Evolutionary conservation across 176 grass and related monocot species (phyloP), one percentile per base, ranked within the genome.

Genomic region (Typha latifolia): DNA sequence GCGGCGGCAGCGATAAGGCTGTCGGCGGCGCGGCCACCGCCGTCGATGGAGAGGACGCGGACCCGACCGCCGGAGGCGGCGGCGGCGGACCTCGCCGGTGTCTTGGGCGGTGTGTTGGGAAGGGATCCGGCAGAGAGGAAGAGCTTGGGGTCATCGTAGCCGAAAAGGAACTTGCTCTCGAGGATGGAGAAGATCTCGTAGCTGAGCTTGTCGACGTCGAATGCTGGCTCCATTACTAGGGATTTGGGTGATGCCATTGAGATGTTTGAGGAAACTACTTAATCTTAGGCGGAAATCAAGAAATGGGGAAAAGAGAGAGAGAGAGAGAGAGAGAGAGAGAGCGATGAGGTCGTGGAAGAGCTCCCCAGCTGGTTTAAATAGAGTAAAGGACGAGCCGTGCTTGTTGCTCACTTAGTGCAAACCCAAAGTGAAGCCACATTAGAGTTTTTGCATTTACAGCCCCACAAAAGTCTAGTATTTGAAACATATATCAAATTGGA

Each of bases 101-200:
- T 69, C 0, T 53, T 61, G 4, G 82, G 51, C 0, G 64, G 49
- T n/a, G 80, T 32, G 13, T 27, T 11, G 4, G 29, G 26, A 15
- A 56, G 24, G 19, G 69, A 61, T 20, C 6, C 5, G n/a, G 22
- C 29, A 23, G 57, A 37, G 11, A 12, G 73, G 6, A 74, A 32
- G 55, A 51, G 61, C 5, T 72, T 62, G 6, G 43, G 20, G 29
- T 49, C 68, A 1, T 62, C 61, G n/a, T 26, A 69, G 49, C 83
- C 84, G 59, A 91, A 86, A 3, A 91, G 51, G 80, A 91, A 86
- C 77, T 79, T 86, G 77, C 67, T 86, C 77, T 91, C 88, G 7
- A 91, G 74, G 50, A 91, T 3, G 23, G 84, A 86, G 78, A 86
- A 91, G 63, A 86, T 91, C 70, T 84, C 81, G 71, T 84, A 76